Evolutionary conservation across 1,139 yeast species (phyloP), one percentile per base, ranked within the genome.

Genomic region (Kodamaea anthophila): DNA sequence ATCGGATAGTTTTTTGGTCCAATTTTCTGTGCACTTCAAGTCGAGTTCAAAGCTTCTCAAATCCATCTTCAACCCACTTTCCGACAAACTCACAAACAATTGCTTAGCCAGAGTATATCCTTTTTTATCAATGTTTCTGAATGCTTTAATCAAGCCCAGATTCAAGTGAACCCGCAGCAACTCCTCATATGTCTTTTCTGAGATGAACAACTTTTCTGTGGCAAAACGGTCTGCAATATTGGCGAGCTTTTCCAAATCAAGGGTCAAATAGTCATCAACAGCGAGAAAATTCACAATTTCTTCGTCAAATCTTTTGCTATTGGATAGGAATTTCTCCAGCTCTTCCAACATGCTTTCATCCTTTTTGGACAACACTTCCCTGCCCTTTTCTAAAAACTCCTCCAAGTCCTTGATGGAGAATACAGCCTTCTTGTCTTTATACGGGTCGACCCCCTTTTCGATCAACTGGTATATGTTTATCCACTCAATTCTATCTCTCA

Each of bases 401-500:
- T 44, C 46, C 19, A 71, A 48, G 16, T 64, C 59, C 1, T 51
- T 51, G 20, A 73, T 48, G 5, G 62, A 48, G 37, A 63, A 65
- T 0, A 60, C 52, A 21, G 57, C 59, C 30, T 60, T 60, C 33
- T 53, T 58, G 24, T 56, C 64, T 11, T 51, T 49, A 30, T 50
- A 60, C 1, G 71, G 73, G 37, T 65, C 70, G 5, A 59, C 65
- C 2, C 73, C 73, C 11, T 49, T 46, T 11, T 53, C 49, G 13
- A 66, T 58, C 15, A 55, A 41, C 4, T 54, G 48, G 27, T 51
- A 67, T 5, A 48, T 49, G 6, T 58, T 52, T 4, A 65, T 34
- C 87, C 88, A 80, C 24, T 51, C 53, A 28, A 67, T 42, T 31
- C 75, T 59, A 27, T 63, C 64, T 25, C 74, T 56, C 13, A 77